Evolutionary conservation across 305 asterid genomes (phyloP), one percentile per base, ranked within the genome.

Genomic region (Andrographis paniculata): DNA sequence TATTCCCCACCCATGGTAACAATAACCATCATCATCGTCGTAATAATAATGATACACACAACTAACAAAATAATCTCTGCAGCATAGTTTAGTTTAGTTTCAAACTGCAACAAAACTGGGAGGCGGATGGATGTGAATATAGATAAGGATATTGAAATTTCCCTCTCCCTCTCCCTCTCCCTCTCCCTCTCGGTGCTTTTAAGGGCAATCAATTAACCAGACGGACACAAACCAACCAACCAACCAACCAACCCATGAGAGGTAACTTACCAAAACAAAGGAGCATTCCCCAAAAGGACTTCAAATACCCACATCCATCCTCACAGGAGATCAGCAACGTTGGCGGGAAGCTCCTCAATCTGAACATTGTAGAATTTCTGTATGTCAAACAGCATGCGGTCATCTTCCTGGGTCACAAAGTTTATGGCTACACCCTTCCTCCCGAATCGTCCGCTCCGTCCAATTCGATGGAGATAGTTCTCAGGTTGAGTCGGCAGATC

Each of bases 401-500:
- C 96, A 10, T 83, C 96, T 0, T 83, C 96, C 43, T 61, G 69
- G 7, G 95, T 80, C 1, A 80, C 95, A 41, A 87, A 84, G 68
- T 87, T 84, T 43, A 84, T 84, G 5, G 94, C 95, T 8, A 87
- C 97, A 63, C 94, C 95, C 77, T 85, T 85, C 66, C 95, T 82
- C 57, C 95, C 94, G 33, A 82, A 87, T 20, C 97, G 65, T 41
- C 97, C 95, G 73, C 97, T 84, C 39, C 95, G 80, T 35, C 96
- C 96, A 14, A 87, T 87, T 61, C 96, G 85, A 52, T 84, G 96
- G 43, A 87, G 79, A 63, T 87, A 87, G 53, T 80, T 84, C 77
- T 87, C 97, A 0, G 97, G 95, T 76, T 84, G 95, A 22, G 95
- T 87, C 9, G 97, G 97, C 20, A 87, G 72, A 45, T 87, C 97